Evolutionary conservation across 768 basidiomycete species (phyloP), one percentile per base, ranked within the genome.

Genomic region (Glaciozyma antarctica): DNA sequence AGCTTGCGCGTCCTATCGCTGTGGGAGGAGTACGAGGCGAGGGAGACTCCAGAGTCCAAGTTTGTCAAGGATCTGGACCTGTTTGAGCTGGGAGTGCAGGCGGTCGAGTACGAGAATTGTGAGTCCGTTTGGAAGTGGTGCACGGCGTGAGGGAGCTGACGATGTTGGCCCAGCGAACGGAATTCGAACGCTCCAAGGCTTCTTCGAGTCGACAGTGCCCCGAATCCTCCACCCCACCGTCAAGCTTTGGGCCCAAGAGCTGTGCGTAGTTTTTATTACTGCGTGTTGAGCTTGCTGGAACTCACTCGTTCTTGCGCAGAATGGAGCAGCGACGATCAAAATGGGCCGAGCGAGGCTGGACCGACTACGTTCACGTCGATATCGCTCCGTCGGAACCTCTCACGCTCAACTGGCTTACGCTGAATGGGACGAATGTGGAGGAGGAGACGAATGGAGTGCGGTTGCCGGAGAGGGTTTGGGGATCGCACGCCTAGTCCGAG

Each of bases 31-130:
- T 93, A 94, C 73, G 90, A 94, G 78, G 84, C 82, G 41, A 58
- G 84, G 84, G 3, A 72, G 79, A 86, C 86, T 0, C 73, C 81
- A 7, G 91, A 93, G 75, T 88, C 90, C 0, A 83, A 79, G 62
- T 90, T 93, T 73, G 90, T 93, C 49, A 93, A 93, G 81, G 90
- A 93, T 74, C 80, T 92, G 7, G 90, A 93, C 74, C 81, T 87
- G 9, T 85, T 90, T 62, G 90, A 93, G 75, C 87, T 93, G 87
- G 88, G 88, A 0, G 78, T 84, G 0, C 90, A 93, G 81, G 89
- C 87, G 83, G 73, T 41, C 43, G 71, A 72, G 61, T 72, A 72
- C 55, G 71, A 72, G 59, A 63, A 66, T 49, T 64, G 71, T 71
- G 48, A 61, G 71, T 32, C 32, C 3, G 22, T 28, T 8, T 19